Conservation (phyloP, 495 filamentous ascomycete species). For the Penicillium turbatum region DNA sequence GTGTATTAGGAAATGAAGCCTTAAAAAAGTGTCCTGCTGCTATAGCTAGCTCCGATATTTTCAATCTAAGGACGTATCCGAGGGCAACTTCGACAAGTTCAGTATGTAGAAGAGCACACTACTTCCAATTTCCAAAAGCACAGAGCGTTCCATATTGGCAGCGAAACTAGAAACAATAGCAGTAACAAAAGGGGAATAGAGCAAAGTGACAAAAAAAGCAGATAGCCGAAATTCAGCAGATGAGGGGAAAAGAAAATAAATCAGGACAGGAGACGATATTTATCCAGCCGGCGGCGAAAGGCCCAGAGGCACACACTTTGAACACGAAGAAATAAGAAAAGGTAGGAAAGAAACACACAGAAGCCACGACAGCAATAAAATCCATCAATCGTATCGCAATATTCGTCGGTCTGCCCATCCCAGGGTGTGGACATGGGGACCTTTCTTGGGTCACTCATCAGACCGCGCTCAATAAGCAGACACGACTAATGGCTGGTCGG, state of each 20-base stretch:
- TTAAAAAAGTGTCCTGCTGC: too few relatives aligned
- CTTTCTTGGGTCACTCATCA: conserved; percentile 2
- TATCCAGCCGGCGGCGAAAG: neutral
- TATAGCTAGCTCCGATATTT: too few relatives aligned
- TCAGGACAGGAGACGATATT: conserved; percentile 1
- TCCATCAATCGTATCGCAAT: conserved; percentile 22
- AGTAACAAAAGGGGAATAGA: conserved; percentile 36
- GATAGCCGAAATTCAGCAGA: conserved; percentile 5
- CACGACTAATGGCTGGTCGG: conserved; percentile 14
- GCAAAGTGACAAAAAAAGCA: conserved; percentile 16
- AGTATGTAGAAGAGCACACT: too few relatives aligned
- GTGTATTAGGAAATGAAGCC: too few relatives aligned
- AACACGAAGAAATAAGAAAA: conserved; percentile 2
- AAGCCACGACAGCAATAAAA: conserved; percentile 10
- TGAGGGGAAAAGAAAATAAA: conserved; percentile 7
- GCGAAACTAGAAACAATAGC: conserved; percentile 14
- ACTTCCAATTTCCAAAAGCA: neutral
- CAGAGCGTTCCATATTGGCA: conserved; percentile 20
- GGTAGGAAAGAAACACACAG: neutral
- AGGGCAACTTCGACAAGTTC: too few relatives aligned
- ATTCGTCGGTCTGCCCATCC: conserved; percentile 12
- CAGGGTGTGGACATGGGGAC: neutral
- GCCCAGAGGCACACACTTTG: neutral
- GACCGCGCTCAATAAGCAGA: conserved; percentile 15
- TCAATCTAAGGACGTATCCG: too few relatives aligned